Percentiles rank a stretch among this genome's conserved stretches.
phyloP scores from a whole-genome alignment of 2,329 filamentous ascomycete species.

The Didymella glomerata region DNA sequence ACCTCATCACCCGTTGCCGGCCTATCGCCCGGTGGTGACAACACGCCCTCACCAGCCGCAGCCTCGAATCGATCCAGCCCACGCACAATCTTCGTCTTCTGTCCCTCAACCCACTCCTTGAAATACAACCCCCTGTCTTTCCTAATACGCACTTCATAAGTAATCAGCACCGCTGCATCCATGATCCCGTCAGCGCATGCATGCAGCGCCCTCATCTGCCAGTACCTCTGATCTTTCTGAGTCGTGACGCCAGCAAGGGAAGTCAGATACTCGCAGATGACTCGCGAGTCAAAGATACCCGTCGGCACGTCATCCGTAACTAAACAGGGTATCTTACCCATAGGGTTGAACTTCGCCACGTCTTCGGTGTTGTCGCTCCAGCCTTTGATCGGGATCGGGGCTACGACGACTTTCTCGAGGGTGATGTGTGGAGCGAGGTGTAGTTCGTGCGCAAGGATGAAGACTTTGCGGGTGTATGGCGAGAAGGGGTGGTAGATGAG shows the following conservation, averaged over 20 bases:
- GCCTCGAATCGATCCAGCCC: conserved; percentile 38
- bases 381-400: conserved; percentile 37
- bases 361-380: conserved; percentile 45
- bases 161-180: conserved; percentile 41
- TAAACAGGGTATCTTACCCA: conserved; percentile 45
- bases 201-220: conserved; percentile 35
- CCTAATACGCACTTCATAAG: conserved; percentile 39
- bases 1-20: conserved; percentile 33
- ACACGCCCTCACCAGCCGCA: conserved; percentile 26
- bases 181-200: conserved; percentile 43
- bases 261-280: conserved; percentile 42
- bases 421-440: conserved; percentile 34
- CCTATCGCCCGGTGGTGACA: conserved; percentile 18
- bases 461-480: conserved; percentile 42
- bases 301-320: conserved; percentile 35
- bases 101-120: conserved; percentile 42
- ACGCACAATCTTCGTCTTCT: conserved; percentile 38
- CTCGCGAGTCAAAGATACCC: conserved; percentile 41
- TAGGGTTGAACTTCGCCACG: conserved; percentile 38
- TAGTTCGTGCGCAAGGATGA: conserved; percentile 41
- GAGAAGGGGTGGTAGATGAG: conserved; percentile 45
- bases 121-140: conserved; percentile 34
- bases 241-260: conserved; percentile 21
- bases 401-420: conserved; percentile 44
- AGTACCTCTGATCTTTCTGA: conserved; percentile 30